These are phyloP conservation scores for Vaccinium vitisidaea DNA, from an alignment of 148 eudicot species.

Conservation along the genomic window DNA sequence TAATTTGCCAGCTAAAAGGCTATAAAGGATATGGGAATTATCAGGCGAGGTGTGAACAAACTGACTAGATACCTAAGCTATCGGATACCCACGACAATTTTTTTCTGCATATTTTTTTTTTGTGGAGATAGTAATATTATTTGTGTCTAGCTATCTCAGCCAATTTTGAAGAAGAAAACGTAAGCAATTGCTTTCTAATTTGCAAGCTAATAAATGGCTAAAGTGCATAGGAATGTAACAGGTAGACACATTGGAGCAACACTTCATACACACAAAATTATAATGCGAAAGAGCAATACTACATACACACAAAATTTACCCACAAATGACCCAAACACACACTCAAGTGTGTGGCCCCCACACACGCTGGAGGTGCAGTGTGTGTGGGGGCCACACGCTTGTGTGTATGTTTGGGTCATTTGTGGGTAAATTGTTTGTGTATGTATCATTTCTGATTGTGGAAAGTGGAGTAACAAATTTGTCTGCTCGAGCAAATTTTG, in stretches of 20 bases:
- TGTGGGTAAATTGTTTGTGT: no score
- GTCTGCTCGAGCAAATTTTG: not conserved
- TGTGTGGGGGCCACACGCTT: no score
- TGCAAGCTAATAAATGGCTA: not conserved
- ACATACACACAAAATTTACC: no score
- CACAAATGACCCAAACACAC: no score
- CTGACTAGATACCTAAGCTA: not conserved
- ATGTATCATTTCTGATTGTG: not conserved
- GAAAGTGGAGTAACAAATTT: not conserved
- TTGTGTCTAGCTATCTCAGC: not conserved
- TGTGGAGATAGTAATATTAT: not conserved
- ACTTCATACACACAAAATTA: no score
- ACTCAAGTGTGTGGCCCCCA: no score
- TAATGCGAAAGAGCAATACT: no score
- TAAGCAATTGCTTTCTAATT: not conserved
- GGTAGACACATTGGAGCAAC: no score
- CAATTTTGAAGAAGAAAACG: not conserved
- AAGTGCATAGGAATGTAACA: not conserved
- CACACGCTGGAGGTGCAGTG: no score
- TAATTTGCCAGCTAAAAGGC: not conserved
- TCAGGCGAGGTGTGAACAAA: not conserved
- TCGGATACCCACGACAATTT: no score
- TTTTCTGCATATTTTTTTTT: not conserved
- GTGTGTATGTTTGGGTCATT: no score
- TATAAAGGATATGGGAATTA: not conserved